phyloP scores from a whole-genome alignment of 257 asterid genomes.

The Solanum okadae region DNA sequence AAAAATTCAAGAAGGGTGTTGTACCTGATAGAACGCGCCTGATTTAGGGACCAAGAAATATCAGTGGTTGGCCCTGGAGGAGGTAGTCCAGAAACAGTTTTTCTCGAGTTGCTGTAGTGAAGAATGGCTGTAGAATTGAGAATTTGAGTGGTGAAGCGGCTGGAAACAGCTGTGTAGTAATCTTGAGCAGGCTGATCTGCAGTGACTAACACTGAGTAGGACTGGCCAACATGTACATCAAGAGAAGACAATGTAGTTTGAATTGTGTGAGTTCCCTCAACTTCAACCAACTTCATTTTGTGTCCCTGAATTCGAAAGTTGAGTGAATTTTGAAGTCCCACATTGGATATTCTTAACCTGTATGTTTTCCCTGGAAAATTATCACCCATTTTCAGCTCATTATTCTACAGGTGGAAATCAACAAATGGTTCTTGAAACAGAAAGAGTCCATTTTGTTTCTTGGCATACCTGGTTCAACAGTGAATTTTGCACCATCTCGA shows the following conservation, averaged over 20 bases:
- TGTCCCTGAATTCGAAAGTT: conserved; percentile 63
- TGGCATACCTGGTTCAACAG: conserved; percentile 30
- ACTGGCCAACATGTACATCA: conserved; percentile 70
- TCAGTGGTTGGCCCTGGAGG: conserved; percentile 28
- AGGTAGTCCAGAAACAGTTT: conserved; percentile 27
- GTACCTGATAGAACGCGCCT: conserved; percentile 63
- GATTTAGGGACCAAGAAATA: conserved; percentile 40
- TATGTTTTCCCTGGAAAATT: conserved; percentile 52
- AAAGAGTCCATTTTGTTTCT: not conserved
- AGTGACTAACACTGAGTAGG: conserved; percentile 55
- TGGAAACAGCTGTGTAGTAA: conserved; percentile 47
- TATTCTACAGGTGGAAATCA: not conserved
- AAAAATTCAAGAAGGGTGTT: not conserved
- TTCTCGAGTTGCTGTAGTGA: conserved; percentile 33
- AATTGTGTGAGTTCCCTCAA: conserved; percentile 64
- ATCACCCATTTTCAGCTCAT: not conserved
- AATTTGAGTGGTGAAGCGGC: conserved; percentile 26
- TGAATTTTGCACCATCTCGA: conserved; percentile 22
- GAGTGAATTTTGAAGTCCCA: conserved; percentile 39
- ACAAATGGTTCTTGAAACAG: not conserved
- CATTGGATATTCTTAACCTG: conserved; percentile 60
- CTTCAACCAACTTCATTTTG: conserved; percentile 55
- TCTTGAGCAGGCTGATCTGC: conserved; percentile 43
- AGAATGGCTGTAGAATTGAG: conserved; percentile 49
- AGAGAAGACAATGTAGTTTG: conserved; percentile 38